Conservation (phyloP, 768 basidiomycete species). For the Paxillus rubicundulus region DNA sequence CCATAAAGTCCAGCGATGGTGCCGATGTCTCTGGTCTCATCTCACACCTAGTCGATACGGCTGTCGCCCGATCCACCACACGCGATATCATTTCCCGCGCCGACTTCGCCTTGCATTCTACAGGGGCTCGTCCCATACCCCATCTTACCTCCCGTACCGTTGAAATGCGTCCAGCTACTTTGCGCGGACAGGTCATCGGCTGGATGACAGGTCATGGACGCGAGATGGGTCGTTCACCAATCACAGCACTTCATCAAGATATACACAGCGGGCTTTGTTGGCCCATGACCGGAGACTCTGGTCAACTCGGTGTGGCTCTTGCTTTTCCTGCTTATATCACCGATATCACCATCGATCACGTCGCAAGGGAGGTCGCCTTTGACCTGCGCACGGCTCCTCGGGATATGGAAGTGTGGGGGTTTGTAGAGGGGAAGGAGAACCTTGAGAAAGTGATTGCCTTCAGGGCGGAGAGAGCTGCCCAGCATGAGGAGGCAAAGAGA, state of each 20-base stretch:
- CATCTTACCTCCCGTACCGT: conserved; percentile 79
- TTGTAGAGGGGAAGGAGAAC: conserved; percentile 79
- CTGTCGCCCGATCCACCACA: conserved; percentile 58
- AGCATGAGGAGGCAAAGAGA: conserved; percentile 33
- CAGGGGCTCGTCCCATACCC: conserved; percentile 79
- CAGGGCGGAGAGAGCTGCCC: conserved; percentile 42
- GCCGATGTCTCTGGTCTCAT: conserved; percentile 72
- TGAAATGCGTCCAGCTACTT: conserved; percentile 54
- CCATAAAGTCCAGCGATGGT: conserved; percentile 73
- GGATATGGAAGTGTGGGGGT: conserved; percentile 88
- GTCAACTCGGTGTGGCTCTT: conserved; percentile 82
- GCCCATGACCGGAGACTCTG: conserved; percentile 79
- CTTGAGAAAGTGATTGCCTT: conserved; percentile 57
- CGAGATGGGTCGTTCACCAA: conserved; percentile 75
- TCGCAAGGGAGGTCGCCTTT: conserved; percentile 75
- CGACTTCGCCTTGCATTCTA: conserved; percentile 84
- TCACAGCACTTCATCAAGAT: conserved; percentile 87
- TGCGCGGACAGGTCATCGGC: conserved; percentile 49
- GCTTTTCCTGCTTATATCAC: conserved; percentile 54
- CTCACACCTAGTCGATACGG: conserved; percentile 70
- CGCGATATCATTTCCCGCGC: conserved; percentile 80
- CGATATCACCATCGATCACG: conserved; percentile 85
- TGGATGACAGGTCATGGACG: conserved; percentile 60
- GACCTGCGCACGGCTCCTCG: conserved; percentile 80
- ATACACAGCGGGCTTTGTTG: conserved; percentile 84